phyloP scores from a whole-genome alignment of 192 early-diverging fungal species.

The Spizellomyces sp. region DNA sequence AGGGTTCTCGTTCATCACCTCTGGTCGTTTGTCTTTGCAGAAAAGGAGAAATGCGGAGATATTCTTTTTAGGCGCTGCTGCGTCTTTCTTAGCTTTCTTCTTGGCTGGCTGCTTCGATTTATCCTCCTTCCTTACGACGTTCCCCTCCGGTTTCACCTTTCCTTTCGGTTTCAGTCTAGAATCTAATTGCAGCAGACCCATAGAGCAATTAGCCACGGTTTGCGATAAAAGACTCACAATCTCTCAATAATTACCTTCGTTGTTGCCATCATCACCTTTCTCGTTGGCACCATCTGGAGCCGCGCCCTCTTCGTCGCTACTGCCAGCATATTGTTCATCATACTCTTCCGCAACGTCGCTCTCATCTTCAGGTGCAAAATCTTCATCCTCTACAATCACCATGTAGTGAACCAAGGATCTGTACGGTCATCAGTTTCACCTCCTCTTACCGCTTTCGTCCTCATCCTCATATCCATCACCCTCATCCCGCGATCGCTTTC shows the following conservation, averaged over 20 bases:
- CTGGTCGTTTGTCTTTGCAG: slow-evolving; percentile 72
- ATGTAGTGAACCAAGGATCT: too few species aligned
- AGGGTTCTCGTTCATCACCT: slow-evolving; percentile 74
- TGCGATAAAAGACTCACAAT: too few species aligned
- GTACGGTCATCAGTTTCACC: too few species aligned
- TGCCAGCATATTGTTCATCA: slow-evolving; percentile 38
- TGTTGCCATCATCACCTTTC: slow-evolving; percentile 6
- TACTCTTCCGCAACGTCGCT: slow-evolving; percentile 53
- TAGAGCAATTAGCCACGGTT: too few species aligned
- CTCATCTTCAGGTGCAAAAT: slow-evolving; percentile 70
- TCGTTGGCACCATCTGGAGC: slow-evolving; percentile 9
- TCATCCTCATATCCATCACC: slow-evolving; percentile 29
- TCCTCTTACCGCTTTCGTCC: slow-evolving; percentile 35
- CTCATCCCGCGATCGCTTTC: slow-evolving; percentile 1
- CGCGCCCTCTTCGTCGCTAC: slow-evolving; percentile 38
- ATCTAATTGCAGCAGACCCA: too few species aligned
- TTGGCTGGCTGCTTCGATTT: slow-evolving; percentile 20
- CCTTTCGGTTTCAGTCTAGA: slow-evolving; percentile 13
- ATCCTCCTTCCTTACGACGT: not conserved
- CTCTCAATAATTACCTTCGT: not conserved
- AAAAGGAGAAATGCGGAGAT: slow-evolving; percentile 87
- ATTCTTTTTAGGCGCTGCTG: slow-evolving; percentile 80
- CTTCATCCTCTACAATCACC: slow-evolving; percentile 71
- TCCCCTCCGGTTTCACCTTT: not conserved
- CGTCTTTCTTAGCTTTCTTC: slow-evolving; percentile 74